phyloP scores from a whole-genome alignment of 345 rosid species.

The Linum tenue region DNA sequence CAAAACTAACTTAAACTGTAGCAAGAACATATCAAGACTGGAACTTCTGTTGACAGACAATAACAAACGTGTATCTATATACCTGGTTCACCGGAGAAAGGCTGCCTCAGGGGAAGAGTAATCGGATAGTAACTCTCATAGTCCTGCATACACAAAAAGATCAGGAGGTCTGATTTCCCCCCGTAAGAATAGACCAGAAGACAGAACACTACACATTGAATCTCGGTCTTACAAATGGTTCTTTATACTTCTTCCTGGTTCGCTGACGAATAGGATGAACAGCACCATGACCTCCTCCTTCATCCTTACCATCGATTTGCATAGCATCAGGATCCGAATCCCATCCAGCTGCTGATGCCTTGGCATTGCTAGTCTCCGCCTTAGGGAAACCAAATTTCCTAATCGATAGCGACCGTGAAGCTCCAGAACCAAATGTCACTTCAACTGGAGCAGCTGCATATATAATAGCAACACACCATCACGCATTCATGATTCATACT shows the following conservation, averaged over 20 bases:
- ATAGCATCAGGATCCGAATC: not conserved
- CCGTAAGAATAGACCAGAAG: too few species aligned
- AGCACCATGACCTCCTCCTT: not conserved
- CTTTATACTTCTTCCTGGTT: not conserved
- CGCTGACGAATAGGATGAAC: not conserved
- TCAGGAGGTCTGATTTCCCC: not conserved
- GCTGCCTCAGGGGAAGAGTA: constrained; percentile 21
- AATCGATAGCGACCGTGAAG: not conserved
- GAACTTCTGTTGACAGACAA: not conserved
- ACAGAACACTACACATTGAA: not conserved
- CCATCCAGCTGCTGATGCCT: not conserved
- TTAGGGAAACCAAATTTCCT: not conserved
- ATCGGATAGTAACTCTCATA: constrained; percentile 16
- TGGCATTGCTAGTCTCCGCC: not conserved
- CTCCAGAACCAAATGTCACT: not conserved
- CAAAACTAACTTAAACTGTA: not conserved
- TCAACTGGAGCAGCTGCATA: not conserved
- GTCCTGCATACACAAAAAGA: constrained; percentile 14
- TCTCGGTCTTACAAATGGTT: not conserved
- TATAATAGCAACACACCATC: too few species aligned
- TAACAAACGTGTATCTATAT: not conserved
- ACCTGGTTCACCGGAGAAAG: constrained; percentile 26
- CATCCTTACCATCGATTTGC: not conserved
- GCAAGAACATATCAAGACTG: not conserved
- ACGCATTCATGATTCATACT: not conserved